Conservation (phyloP, 164 flowering plant genomes). For the Vitis riparia region DNA sequence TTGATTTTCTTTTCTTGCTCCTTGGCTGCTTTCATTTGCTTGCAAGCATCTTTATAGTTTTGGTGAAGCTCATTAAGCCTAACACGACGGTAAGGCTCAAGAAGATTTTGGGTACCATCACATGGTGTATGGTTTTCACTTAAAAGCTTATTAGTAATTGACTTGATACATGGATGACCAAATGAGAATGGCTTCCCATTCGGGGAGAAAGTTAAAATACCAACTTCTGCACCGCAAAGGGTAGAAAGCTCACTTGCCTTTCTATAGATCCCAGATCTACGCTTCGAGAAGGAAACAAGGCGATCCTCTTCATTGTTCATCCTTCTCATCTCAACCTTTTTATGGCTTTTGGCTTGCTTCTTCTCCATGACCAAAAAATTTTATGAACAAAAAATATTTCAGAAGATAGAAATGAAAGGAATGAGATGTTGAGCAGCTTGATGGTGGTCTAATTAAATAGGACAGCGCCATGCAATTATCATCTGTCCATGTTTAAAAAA, state of each 20-base stretch:
- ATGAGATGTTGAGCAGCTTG: too few species aligned
- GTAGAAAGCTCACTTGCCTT: constrained; percentile 9
- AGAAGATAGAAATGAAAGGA: too few species aligned
- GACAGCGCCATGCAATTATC: too few species aligned
- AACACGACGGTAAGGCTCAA: background rate
- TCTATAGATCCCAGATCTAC: constrained; percentile 2
- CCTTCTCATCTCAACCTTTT: constrained; percentile 4
- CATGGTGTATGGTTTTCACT: background rate
- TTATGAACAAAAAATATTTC: too few species aligned
- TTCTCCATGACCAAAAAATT: background rate
- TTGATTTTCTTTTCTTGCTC: too few species aligned
- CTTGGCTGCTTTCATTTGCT: too few species aligned
- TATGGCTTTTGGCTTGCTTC: constrained; percentile 2
- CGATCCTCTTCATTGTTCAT: constrained; percentile 7
- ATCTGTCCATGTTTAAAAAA: too few species aligned
- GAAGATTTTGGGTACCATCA: background rate
- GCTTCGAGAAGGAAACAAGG: constrained; percentile 9
- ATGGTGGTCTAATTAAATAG: too few species aligned
- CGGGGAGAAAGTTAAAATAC: background rate
- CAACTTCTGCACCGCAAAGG: constrained; percentile 1
- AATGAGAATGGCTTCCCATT: constrained; percentile 1
- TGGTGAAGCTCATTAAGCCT: constrained; percentile 1
- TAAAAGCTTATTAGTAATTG: background rate
- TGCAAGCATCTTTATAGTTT: background rate
- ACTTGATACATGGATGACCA: background rate